phyloP scores from a whole-genome alignment of 805 yeast species.

The Suhomyces faveliae region DNA sequence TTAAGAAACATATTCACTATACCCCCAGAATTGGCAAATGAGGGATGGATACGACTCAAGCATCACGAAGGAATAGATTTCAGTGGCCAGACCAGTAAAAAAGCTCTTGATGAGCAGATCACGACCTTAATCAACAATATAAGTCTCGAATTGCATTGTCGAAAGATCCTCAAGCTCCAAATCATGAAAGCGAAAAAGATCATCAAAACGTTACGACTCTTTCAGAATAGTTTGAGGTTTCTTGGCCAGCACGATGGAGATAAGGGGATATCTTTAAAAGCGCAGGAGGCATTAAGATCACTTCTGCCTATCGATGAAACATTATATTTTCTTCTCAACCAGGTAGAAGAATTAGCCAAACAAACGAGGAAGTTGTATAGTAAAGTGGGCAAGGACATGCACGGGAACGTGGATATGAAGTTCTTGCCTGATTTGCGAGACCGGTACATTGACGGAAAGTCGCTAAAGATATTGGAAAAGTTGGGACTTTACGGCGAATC shows the following conservation, averaged over 20 bases:
- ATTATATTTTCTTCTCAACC: conserved; percentile 43
- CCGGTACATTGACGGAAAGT: conserved; percentile 38
- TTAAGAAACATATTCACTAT: conserved; percentile 72
- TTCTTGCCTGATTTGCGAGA: conserved; percentile 37
- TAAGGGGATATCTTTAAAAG: conserved; percentile 19
- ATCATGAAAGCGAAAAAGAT: conserved; percentile 39
- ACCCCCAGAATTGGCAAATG: conserved; percentile 61
- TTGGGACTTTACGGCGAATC: conserved; percentile 5
- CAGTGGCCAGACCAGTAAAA: conserved; percentile 4
- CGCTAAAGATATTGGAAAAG: conserved; percentile 29
- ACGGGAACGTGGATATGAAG: conserved; percentile 13
- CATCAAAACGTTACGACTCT: conserved; percentile 28
- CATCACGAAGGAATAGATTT: conserved; percentile 62
- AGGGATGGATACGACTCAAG: conserved; percentile 64
- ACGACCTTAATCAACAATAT: conserved; percentile 37
- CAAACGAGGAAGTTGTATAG: conserved; percentile 26
- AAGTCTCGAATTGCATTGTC: conserved; percentile 42
- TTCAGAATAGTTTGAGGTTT: conserved; percentile 28
- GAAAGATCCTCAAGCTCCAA: conserved; percentile 40
- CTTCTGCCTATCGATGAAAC: conserved; percentile 49
- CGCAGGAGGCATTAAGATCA: conserved; percentile 27
- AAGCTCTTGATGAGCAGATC: conserved; percentile 30
- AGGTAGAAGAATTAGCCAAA: conserved; percentile 38
- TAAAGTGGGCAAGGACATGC: conserved; percentile 24
- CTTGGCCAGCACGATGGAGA: conserved; percentile 18